A percentile compares a stretch with the other conserved stretches of the same genome.
Evolutionary conservation across 805 yeast genomes (phyloP).

Genomic region (Torulaspora microellipsoides): DNA sequence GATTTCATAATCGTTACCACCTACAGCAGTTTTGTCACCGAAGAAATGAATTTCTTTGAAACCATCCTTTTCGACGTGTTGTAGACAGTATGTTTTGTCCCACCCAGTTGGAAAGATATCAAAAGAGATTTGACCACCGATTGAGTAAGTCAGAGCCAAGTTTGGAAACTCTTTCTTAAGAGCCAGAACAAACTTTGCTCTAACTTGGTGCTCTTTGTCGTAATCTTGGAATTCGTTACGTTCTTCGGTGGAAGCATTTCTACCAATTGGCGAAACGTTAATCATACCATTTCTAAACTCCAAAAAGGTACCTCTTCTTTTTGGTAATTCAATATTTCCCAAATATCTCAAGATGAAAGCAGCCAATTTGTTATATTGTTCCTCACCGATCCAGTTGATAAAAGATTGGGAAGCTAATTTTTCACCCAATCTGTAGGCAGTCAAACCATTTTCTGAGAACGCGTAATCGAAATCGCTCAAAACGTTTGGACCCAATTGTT

Average conservation of each 20-base stretch:
- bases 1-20: slow-evolving; percentile 99
- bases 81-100: slow-evolving; percentile 98
- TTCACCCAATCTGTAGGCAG: slow-evolving; percentile 91
- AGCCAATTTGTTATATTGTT: slow-evolving; percentile 83
- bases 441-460: slow-evolving; percentile 95
- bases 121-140: slow-evolving; percentile 98
- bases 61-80: slow-evolving; percentile 81
- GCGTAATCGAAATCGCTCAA: slow-evolving; percentile 86
- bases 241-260: slow-evolving; percentile 93
- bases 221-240: slow-evolving; percentile 86
- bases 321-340: slow-evolving; percentile 82
- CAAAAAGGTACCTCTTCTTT: slow-evolving; percentile 97
- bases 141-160: slow-evolving; percentile 85
- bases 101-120: slow-evolving; percentile 99
- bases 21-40: slow-evolving; percentile 95
- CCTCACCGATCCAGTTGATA: slow-evolving; percentile 93
- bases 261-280: slow-evolving; percentile 96
- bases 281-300: slow-evolving; percentile 99
- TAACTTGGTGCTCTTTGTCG: slow-evolving; percentile 75
- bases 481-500: slow-evolving; percentile 84
- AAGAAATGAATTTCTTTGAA: slow-evolving; percentile 92
- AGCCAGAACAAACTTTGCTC: slow-evolving; percentile 81
- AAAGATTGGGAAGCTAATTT: slow-evolving; percentile 90
- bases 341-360: slow-evolving; percentile 82
- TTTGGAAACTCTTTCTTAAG: slow-evolving; percentile 80